Percentiles rank a stretch among this genome's conserved stretches.
phyloP scores from a whole-genome alignment of 768 basidiomycete species.

The Boletus reticuloceps region DNA sequence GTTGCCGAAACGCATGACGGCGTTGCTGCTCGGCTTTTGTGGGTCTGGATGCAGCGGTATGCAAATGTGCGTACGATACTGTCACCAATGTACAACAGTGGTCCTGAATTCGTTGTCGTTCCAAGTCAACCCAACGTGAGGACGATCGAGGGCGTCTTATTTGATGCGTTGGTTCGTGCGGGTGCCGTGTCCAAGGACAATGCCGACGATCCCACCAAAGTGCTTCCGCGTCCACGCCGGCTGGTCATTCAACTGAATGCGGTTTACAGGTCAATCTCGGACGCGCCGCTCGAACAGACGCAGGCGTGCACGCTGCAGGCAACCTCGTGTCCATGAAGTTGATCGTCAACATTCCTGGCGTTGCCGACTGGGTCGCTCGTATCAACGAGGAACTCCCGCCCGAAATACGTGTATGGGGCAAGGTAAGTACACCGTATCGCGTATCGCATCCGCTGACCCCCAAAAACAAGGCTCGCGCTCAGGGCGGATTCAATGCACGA shows the following conservation, averaged over 20 bases:
- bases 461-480: constrained; percentile 53
- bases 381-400: constrained; percentile 89
- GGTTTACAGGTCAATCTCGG: constrained; percentile 69
- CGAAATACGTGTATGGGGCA: constrained; percentile 91
- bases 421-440: constrained; percentile 45
- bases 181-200: constrained; percentile 97
- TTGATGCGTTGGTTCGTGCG: constrained; percentile 81
- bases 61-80: constrained; percentile 75
- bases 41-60: constrained; percentile 92
- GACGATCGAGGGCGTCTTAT: constrained; percentile 90
- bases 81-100: too few relatives aligned
- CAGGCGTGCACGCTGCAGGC: constrained; percentile 95
- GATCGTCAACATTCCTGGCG: constrained; percentile 73
- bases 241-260: not conserved
- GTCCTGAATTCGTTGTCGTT: not conserved
- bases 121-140: constrained; percentile 62
- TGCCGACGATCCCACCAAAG: constrained; percentile 86
- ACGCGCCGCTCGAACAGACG: constrained; percentile 93
- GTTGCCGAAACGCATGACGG: constrained; percentile 81
- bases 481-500: constrained; percentile 82
- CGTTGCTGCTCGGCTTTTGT: constrained; percentile 85
- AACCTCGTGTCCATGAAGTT: constrained; percentile 92
- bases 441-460: not conserved
- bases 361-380: constrained; percentile 63
- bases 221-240: constrained; percentile 24